phyloP scores from a whole-genome alignment of 2,329 filamentous ascomycete genomes.

The Phialophora tarda region DNA sequence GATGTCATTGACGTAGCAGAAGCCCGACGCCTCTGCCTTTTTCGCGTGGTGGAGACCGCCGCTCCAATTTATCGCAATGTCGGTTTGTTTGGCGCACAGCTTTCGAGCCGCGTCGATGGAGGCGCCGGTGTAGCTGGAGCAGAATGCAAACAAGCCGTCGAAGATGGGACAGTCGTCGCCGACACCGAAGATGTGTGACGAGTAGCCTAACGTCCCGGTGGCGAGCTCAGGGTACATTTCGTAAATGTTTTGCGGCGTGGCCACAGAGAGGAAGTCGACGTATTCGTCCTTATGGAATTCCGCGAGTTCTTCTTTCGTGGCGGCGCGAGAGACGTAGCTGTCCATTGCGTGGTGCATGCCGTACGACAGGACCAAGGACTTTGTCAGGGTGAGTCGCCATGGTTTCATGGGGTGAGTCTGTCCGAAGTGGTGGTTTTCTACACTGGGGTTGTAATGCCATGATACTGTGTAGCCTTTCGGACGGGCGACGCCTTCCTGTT shows the following conservation, averaged over 20 bases:
- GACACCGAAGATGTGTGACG: constrained; percentile 74
- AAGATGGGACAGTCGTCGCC: constrained; percentile 96
- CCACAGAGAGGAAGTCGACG: constrained; percentile 80
- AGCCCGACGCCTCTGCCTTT: constrained; percentile 89
- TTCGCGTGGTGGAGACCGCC: constrained; percentile 97
- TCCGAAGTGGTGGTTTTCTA: constrained; percentile 97
- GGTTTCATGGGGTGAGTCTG: constrained; percentile 99
- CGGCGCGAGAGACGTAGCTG: constrained; percentile 81
- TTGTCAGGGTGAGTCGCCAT: constrained; percentile 93
- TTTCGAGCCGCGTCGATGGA: constrained; percentile 91
- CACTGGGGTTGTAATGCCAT: constrained; percentile 91
- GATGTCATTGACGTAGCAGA: constrained; percentile 99
- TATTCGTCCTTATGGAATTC: constrained; percentile 90
- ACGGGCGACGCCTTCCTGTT: constrained; percentile 71
- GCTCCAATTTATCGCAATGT: constrained; percentile 98
- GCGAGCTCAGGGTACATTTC: constrained; percentile 49
- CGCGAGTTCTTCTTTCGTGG: constrained; percentile 84
- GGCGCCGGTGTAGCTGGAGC: constrained; percentile 88
- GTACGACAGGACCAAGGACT: constrained; percentile 91
- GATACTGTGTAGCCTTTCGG: constrained; percentile 90
- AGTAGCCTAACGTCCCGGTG: constrained; percentile 35
- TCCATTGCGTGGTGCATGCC: constrained; percentile 98
- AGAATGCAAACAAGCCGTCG: constrained; percentile 93
- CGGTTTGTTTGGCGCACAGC: constrained; percentile 81
- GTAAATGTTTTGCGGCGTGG: constrained; percentile 72